phyloP scores from a whole-genome alignment of 73 alveolate genomes.

The Stentor roeselii region DNA sequence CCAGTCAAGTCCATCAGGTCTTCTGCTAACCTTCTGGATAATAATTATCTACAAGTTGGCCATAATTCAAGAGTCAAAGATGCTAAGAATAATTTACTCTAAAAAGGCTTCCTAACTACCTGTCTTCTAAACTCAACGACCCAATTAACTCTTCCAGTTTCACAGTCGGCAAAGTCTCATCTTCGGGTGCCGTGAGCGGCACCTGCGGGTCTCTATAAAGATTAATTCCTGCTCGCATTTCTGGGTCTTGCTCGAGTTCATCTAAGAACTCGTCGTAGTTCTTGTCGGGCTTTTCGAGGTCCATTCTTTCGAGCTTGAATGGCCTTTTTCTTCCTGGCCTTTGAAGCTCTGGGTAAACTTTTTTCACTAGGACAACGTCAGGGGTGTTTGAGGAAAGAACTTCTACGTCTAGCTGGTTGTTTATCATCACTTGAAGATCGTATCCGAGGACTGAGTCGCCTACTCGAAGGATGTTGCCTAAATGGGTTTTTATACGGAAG shows the following conservation, averaged over 20 bases:
- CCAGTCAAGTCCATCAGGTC: neutral
- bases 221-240: slow-evolving; percentile 70
- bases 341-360: slow-evolving; percentile 55
- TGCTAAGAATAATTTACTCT: slow-evolving; percentile 1
- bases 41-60: neutral
- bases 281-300: slow-evolving; percentile 46
- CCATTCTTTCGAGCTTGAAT: slow-evolving; percentile 35
- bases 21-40: neutral
- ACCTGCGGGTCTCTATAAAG: slow-evolving; percentile 53
- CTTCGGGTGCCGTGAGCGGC: neutral
- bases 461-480: slow-evolving; percentile 56
- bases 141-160: slow-evolving; percentile 7
- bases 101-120: neutral
- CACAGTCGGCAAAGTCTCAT: slow-evolving; percentile 21
- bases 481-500: slow-evolving; percentile 45
- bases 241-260: slow-evolving; percentile 89
- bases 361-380: slow-evolving; percentile 75
- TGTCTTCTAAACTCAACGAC: neutral
- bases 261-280: slow-evolving; percentile 85
- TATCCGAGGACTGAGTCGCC: slow-evolving; percentile 61
- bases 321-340: slow-evolving; percentile 18
- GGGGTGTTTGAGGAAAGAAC: slow-evolving; percentile 53
- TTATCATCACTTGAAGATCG: slow-evolving; percentile 46
- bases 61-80: neutral
- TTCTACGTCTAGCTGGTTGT: slow-evolving; percentile 21